Evolutionary conservation across 805 yeast genomes (phyloP), one percentile per base, ranked within the genome.

Genomic region (Isabelozyma heimii): DNA sequence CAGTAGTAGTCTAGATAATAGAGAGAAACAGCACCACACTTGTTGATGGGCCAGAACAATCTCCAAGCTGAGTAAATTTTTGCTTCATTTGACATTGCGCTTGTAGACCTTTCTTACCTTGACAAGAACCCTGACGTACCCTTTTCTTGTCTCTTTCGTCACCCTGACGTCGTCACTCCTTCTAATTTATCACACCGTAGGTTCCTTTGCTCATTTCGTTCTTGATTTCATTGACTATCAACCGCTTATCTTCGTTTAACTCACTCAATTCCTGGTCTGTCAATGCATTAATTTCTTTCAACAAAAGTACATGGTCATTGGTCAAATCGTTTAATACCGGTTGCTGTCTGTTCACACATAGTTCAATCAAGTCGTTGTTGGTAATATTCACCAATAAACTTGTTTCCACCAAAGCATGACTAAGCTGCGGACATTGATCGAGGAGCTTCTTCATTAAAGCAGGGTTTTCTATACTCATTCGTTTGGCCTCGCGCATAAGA

Each of bases 331-430:
- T 64, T 26, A 73, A 52, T 2, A 60, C 66, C 2, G 63, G 63
- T 30, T 61, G 61, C n/a, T 53, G 55, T 35, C 67, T 59, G 52
- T 71, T 73, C 43, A 73, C 58, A 30, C 74, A 64, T 39, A 70
- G 58, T 46, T 72, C 72, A 5, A 73, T 62, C 43, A 64, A 55
- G 16, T 72, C 77, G 14, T 65, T 68, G 15, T 65, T 67, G 8
- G 73, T 59, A 3, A 68, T 56, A 44, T 68, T 69, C 24, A 69
- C 56, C 48, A 72, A 51, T 26, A 72, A 52, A 14, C 89, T 67
- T 1, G 84, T 73, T 60, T 91, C 97, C 2, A 91, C 92, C 27
- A 89, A 71, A 0, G 96, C 94, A 63, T 84, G 90, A 1, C 89
- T 71, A 42, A 92, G 72, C 63, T 92, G 97, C 0, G 97, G 97